Base-by-base conservation (phyloP, 805 yeast genomes). In the Pichia exigua region DNA sequence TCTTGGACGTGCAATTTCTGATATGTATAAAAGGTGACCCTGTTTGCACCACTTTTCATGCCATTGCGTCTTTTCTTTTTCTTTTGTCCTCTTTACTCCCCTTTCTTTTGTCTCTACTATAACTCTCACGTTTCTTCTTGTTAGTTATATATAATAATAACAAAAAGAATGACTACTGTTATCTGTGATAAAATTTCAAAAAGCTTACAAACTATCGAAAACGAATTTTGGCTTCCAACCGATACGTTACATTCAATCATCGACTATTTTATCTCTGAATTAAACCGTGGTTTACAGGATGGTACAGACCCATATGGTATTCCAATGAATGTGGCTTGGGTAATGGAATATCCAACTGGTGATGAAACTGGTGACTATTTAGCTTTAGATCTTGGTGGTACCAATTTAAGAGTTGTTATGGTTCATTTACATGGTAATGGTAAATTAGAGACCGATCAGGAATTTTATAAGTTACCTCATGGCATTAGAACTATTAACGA, bases 401-500 rank as follows among this genome's bases (percentile, higher is more conserved):
- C 84, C 53, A 79, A 79, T 68, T 70, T 79, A 65, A 71, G 83
- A 65, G 81, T 79, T 42, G 84, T 79, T 45, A 67, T 76, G 65
- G 73, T 69, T 38, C 66, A 64, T 45, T 58, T 69, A 27, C 81
- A 83, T 49, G 99, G 99, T 57, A 76, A 84, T 67, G 78, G 87
- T 59, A 81, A 87, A 66, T 90, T 94, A 64, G 92, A 85, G 66
- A 85, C 95, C 48, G 81, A 85, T 43, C 99, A 94, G 72, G 80
- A 87, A 60, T 94, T 94, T 71, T 94, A 82, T 70, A 79, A 85
- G 49, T 76, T 94, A 69, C 96, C 97, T 49, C 73, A 73, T 40
- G 69, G 73, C 57, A 79, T 89, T 75, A 85, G 97, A 79, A 85
- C 95, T 42, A 88, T 96, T 28, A 65, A 75, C 51, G 68, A 85